A percentile compares a stretch with the other conserved stretches of the same genome.
These are phyloP conservation scores for Thelephora terrestris DNA, from an alignment of 1,284 basidiomycete species.

Conservation along the genomic window DNA sequence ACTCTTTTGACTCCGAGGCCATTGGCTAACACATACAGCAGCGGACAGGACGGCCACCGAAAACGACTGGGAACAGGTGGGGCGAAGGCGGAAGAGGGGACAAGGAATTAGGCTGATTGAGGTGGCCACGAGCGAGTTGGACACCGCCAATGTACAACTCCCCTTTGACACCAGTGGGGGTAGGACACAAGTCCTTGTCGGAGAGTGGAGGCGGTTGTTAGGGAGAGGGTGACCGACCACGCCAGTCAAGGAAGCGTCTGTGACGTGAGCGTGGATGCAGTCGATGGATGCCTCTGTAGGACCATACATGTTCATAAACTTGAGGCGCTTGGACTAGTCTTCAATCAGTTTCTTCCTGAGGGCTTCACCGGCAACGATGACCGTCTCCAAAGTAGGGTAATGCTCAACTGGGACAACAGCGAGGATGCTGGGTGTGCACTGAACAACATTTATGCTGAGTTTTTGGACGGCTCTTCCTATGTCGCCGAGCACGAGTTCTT, in stretches of 20 bases:
- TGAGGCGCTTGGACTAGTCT: constrained; percentile 19
- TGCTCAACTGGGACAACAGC: constrained; percentile 16
- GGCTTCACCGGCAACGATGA: constrained; percentile 20
- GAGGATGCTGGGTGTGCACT: constrained; percentile 22
- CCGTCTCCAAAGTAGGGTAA: constrained; percentile 17
- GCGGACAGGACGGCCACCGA: too few species aligned
- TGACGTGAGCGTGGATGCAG: constrained; percentile 19
- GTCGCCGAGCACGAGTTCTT: constrained; percentile 1
- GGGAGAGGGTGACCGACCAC: constrained; percentile 22
- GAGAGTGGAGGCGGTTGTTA: constrained; percentile 22
- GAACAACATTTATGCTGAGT: constrained; percentile 17
- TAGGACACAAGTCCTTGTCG: constrained; percentile 20
- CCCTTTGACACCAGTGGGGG: constrained; percentile 21
- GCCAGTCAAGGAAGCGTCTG: constrained; percentile 11
- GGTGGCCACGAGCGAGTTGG: too few species aligned
- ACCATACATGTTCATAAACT: constrained; percentile 23
- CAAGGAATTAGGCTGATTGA: too few species aligned
- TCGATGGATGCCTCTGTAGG: constrained; percentile 24
- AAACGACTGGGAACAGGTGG: too few species aligned
- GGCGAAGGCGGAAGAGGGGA: too few species aligned
- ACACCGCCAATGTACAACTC: constrained; percentile 23
- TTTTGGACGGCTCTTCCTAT: too few species aligned
- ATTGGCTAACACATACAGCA: too few species aligned
- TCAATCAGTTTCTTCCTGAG: constrained; percentile 20
- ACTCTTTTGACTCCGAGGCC: too few species aligned